Base-by-base conservation (phyloP, 225 moss, liverwort and hornwort genomes). In the Polytrichum formosum region DNA sequence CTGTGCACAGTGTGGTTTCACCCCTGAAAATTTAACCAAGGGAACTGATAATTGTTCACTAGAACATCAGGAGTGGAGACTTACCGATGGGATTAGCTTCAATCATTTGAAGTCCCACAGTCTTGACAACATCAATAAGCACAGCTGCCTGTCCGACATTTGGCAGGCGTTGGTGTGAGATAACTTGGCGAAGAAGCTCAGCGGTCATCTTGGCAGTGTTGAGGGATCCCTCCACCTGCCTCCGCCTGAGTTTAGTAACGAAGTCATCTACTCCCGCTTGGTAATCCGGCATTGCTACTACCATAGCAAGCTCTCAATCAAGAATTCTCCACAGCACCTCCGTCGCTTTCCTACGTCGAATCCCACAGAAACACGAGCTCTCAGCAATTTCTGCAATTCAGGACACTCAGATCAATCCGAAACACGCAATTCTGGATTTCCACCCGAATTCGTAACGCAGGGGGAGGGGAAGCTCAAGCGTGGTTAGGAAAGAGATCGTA, bases 221-320 rank as follows among this genome's bases (percentile, higher is more conserved):
- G 70, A 91, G 7, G 1, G 98, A 90, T 31, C 98, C 98, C 72
- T 94, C 98, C 82, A 98, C 91, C 81, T 98, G 94, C 97, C 97
- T 92, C 75, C 97, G 94, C 66, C 90, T 85, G 61, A 98, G 88
- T 81, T 89, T 94, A 18, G 91, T 98, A 84, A 91, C 83, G 72
- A 98, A 94, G 67, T 98, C 94, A 60, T 92, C 94, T 13, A 98
- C 97, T 74, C 86, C 82, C 71, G 84, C 81, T 80, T 91, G 91
- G 63, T 83, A 68, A 77, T 94, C 98, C 81, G 88, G 87, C 92
- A 92, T 94, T 83, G 98, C 86, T 76, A 82, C 92, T 55, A 92
- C 88, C 94, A 94, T 92, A 70, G 67, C 82, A 46, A 46, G 46
- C 46, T 46, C 46, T 46, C 46, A 46, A 46, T 46, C 46, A 46